These are phyloP conservation scores for Camellia lanceoleosa DNA, from an alignment of 148 eudicot species.

Conservation along the genomic window DNA sequence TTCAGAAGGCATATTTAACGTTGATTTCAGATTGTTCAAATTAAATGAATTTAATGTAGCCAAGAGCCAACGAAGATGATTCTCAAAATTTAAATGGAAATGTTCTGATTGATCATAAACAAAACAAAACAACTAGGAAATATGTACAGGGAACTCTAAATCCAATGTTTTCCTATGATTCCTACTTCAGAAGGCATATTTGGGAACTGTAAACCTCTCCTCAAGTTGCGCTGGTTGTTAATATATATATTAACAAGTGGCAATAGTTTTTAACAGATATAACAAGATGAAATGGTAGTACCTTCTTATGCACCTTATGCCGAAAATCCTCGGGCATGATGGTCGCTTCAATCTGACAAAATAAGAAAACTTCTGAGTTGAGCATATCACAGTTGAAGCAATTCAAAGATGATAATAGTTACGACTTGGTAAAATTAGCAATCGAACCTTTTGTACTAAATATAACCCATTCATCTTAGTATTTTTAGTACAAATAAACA, in stretches of 20 bases:
- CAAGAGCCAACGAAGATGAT: neutral
- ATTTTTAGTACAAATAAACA: neutral
- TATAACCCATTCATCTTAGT: neutral
- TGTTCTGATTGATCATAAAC: neutral
- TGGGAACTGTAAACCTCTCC: no score
- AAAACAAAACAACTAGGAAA: neutral
- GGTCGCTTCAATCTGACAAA: slow-evolving; percentile 77
- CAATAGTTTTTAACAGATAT: neutral
- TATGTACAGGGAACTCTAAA: neutral
- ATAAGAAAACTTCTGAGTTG: slow-evolving; percentile 2
- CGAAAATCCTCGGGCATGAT: slow-evolving; percentile 85
- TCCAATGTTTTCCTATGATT: neutral
- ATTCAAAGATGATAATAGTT: neutral
- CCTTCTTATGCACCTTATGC: slow-evolving; percentile 52
- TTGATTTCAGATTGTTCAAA: no score
- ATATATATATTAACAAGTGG: neutral
- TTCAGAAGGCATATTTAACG: neutral
- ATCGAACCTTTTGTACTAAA: neutral
- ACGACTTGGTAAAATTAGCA: no score
- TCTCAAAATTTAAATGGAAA: no score
- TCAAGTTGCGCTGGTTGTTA: no score
- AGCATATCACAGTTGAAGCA: slow-evolving; percentile 4
- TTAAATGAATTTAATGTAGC: no score
- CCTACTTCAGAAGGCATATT: no score
- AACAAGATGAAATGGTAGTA: slow-evolving; percentile 20